phyloP scores from a whole-genome alignment of 768 basidiomycete species.

The Pholiota conissans region DNA sequence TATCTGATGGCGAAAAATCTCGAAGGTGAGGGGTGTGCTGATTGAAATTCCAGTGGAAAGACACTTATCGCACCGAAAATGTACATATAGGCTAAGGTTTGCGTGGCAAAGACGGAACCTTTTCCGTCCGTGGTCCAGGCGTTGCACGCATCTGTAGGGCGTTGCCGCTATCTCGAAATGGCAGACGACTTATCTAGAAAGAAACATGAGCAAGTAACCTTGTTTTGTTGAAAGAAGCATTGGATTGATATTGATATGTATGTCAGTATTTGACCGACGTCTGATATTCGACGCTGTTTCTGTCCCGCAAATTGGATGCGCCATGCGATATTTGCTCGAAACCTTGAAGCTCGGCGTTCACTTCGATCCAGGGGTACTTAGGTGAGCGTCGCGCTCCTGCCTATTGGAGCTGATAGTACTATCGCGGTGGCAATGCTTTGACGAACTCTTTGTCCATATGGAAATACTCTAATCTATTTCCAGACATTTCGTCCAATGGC shows the following conservation, averaged over 20 bases:
- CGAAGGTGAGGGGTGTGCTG: not conserved
- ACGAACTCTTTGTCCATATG: conserved; percentile 9
- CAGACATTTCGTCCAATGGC: conserved; percentile 10
- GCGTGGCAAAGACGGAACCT: not conserved
- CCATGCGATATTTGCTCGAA: not conserved
- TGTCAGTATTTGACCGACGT: not conserved
- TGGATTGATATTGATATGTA: not conserved
- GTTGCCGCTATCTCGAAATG: not conserved
- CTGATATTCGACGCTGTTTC: not conserved
- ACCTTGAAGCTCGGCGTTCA: not conserved
- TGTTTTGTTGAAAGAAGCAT: not conserved
- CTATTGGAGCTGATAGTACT: not conserved
- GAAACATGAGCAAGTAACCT: not conserved
- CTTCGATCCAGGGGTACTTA: not conserved
- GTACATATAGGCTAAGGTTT: not conserved
- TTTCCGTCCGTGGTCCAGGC: not conserved
- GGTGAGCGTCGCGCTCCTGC: not conserved
- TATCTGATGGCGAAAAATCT: not conserved
- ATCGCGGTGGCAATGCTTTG: conserved; percentile 3
- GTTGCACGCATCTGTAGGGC: no score
- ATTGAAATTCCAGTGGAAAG: not conserved
- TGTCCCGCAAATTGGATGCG: not conserved
- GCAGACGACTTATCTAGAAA: not conserved
- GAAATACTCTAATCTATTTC: conserved; percentile 19
- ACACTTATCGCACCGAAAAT: not conserved